Evolutionary conservation across 164 flowering plant genomes (phyloP).

Genomic region (Magnolia changhungtana): DNA sequence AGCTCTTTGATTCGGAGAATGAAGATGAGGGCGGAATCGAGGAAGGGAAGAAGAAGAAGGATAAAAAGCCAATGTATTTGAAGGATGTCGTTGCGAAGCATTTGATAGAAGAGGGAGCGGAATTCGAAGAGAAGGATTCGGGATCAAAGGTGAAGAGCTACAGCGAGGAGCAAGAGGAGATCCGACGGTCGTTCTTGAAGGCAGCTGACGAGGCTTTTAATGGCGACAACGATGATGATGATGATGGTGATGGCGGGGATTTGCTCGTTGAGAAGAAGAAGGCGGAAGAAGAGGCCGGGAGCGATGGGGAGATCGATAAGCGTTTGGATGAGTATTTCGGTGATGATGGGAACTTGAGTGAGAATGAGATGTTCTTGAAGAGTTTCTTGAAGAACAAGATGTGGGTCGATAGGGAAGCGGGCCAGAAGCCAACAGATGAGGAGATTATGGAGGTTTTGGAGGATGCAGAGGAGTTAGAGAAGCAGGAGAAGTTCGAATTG

Average conservation of each 20-base stretch:
- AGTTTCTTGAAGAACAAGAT: conserved; percentile 50
- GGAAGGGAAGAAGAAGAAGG: conserved; percentile 7
- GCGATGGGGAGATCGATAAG: conserved; percentile 32
- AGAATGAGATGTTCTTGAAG: conserved; percentile 58
- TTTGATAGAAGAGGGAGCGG: conserved; percentile 70
- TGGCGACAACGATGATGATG: conserved; percentile 31
- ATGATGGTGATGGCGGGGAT: conserved; percentile 23
- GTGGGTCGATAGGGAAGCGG: conserved; percentile 56
- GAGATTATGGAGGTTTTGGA: conserved; percentile 40
- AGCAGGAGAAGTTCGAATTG: conserved; percentile 66
- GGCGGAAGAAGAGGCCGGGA: conserved; percentile 22
- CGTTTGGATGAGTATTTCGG: conserved; percentile 67
- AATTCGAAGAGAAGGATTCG: conserved; percentile 30
- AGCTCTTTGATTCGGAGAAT: conserved; percentile 43
- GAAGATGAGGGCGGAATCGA: conserved; percentile 18
- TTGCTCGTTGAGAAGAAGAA: conserved; percentile 51
- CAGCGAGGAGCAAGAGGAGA: conserved; percentile 67
- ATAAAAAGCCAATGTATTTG: conserved; percentile 56
- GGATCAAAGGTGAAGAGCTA: conserved; percentile 38
- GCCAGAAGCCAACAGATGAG: conserved; percentile 14
- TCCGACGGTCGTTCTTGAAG: conserved; percentile 15
- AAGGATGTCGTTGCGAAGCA: conserved; percentile 78
- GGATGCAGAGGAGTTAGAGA: conserved; percentile 71
- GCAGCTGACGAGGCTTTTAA: conserved; percentile 36
- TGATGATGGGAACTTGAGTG: conserved; percentile 57